These are phyloP conservation scores for Lasiosphaeriaceae sp. DNA, from an alignment of 495 filamentous ascomycete genomes.

Conservation along the genomic window DNA sequence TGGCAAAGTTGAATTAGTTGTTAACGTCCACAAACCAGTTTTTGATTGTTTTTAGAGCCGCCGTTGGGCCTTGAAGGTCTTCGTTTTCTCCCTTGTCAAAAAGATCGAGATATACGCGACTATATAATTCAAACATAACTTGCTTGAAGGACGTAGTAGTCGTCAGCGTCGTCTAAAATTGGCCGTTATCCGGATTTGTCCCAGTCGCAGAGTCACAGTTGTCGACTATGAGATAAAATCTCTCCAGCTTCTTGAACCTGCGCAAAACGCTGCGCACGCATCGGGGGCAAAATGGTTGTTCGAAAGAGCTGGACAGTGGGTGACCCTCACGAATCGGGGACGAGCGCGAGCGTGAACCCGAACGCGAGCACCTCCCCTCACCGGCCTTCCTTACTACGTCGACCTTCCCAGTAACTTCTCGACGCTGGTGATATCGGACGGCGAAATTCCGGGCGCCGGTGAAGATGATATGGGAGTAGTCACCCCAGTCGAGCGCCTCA, in stretches of 20 bases:
- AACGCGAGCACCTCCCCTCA: too few relatives aligned
- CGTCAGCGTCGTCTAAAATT: too few relatives aligned
- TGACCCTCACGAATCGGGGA: too few relatives aligned
- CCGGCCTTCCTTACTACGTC: too few relatives aligned
- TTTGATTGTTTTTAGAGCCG: constrained; percentile 11
- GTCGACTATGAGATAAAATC: constrained; percentile 19
- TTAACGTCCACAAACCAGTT: constrained; percentile 6
- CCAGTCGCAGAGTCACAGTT: too few relatives aligned
- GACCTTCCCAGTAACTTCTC: too few relatives aligned
- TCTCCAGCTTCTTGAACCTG: constrained; percentile 15
- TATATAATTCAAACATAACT: constrained; percentile 15
- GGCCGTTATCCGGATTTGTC: not conserved
- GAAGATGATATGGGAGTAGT: constrained; percentile 20
- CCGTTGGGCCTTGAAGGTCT: constrained; percentile 5
- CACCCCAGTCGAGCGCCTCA: constrained; percentile 8
- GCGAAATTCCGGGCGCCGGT: constrained; percentile 12
- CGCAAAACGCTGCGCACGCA: constrained; percentile 14
- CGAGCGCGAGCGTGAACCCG: too few relatives aligned
- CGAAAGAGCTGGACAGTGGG: too few relatives aligned
- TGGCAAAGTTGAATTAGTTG: too few relatives aligned
- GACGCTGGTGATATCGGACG: constrained; percentile 17
- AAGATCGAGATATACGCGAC: constrained; percentile 12
- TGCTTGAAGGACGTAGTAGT: too few relatives aligned
- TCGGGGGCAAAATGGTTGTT: constrained; percentile 10
- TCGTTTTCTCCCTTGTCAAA: not conserved